Conservation (phyloP, 306 rosid genomes). For the Parietaria judaica region DNA sequence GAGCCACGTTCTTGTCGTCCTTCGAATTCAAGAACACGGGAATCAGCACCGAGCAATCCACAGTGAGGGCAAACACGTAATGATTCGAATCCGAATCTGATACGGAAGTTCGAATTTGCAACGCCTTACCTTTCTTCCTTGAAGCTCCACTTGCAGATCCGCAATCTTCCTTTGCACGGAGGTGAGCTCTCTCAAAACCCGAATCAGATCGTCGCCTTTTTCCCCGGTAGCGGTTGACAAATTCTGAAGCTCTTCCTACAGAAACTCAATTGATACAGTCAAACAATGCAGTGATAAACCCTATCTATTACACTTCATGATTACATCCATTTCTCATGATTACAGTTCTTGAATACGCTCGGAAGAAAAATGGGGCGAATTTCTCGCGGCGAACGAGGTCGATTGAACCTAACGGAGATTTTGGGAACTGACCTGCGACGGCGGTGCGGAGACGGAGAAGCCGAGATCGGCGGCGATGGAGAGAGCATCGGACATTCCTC, state of each 20-base stretch:
- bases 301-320: not conserved
- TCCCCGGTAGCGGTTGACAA: conserved; percentile 49
- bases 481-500: conserved; percentile 87
- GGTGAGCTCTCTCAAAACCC: conserved; percentile 78
- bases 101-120: conserved; percentile 2
- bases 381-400: not conserved
- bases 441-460: conserved; percentile 51
- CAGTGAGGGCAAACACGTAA: not conserved
- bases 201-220: conserved; percentile 73
- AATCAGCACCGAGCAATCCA: not conserved
- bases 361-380: conserved; percentile 5
- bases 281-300: conserved; percentile 3
- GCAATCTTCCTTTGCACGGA: conserved; percentile 84
- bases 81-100: conserved; percentile 1
- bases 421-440: conserved; percentile 40
- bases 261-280: not conserved
- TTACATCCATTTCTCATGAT: not conserved
- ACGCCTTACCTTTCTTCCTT: conserved; percentile 73
- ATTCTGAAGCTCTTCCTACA: conserved; percentile 59
- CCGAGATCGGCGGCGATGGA: conserved; percentile 90
- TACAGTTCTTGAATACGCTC: too few relatives aligned
- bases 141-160: conserved; percentile 95
- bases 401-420: not conserved
- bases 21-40: conserved; percentile 20
- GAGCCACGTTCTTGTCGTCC: conserved; percentile 95